phyloP scores from a whole-genome alignment of 1,284 basidiomycete genomes.

The Waitea zeae region DNA sequence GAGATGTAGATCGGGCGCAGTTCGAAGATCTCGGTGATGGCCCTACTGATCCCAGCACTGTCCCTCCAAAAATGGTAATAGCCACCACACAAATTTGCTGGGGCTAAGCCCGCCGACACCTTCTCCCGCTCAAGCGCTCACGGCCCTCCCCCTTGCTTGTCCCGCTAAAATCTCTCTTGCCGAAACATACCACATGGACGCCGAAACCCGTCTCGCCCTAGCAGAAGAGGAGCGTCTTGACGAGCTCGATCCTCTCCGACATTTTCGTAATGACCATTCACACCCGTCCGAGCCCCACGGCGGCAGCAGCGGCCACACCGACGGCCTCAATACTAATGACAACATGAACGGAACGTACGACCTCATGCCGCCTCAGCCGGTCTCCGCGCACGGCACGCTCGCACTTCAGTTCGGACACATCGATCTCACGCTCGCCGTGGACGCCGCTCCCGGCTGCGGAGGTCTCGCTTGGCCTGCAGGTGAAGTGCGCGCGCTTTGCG shows the following conservation, averaged over 20 bases:
- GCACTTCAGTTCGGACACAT: constrained; percentile 13
- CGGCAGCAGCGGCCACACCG: constrained; percentile 24
- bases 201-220: too few species aligned
- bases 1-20: too few species aligned
- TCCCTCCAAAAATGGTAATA: too few species aligned
- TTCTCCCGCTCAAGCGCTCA: too few species aligned
- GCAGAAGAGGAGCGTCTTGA: constrained; percentile 34
- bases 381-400: too few species aligned
- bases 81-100: too few species aligned
- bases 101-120: too few species aligned
- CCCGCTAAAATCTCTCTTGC: too few species aligned
- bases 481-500: constrained; percentile 41
- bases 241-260: constrained; percentile 40
- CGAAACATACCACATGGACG: too few species aligned
- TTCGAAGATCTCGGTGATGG: too few species aligned
- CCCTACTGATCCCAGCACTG: too few species aligned
- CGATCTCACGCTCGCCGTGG: constrained; percentile 37
- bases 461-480: constrained; percentile 89
- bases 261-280: constrained; percentile 23
- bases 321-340: constrained; percentile 22
- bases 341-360: background rate
- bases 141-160: too few species aligned
- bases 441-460: constrained; percentile 77
- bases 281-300: constrained; percentile 43
- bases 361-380: constrained; percentile 3